A percentile compares a stretch with the other conserved stretches of the same genome.
Conservation (phyloP, 768 basidiomycete genomes). For the Xerocomellus intermedius region DNA sequence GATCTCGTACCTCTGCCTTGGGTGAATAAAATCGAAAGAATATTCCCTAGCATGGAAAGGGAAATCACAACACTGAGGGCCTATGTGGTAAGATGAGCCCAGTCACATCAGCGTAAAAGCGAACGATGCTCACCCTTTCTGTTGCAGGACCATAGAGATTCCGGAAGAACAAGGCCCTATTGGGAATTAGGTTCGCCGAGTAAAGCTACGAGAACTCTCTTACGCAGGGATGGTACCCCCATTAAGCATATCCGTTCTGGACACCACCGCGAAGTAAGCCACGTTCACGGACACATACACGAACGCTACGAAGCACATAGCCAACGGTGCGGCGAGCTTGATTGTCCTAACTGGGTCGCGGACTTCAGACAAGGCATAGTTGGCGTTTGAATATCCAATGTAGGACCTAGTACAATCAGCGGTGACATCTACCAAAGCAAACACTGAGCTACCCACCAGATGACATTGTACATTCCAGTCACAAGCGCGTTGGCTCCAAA, state of each 20-base stretch:
- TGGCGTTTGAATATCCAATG: conserved; percentile 71
- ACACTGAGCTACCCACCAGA: conserved; percentile 46
- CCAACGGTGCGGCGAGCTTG: conserved; percentile 66
- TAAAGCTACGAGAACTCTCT: conserved; percentile 20
- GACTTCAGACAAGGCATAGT: conserved; percentile 72
- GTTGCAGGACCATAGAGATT: conserved; percentile 64
- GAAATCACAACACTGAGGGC: conserved; percentile 60
- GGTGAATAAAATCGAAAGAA: conserved; percentile 60
- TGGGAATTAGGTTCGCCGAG: not conserved
- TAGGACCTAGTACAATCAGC: conserved; percentile 50
- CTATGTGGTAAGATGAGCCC: conserved; percentile 32
- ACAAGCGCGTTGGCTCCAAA: conserved; percentile 59
- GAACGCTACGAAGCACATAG: conserved; percentile 55
- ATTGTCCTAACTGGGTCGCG: conserved; percentile 69
- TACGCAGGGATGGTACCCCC: conserved; percentile 69
- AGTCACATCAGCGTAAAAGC: not conserved
- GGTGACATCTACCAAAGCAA: not conserved
- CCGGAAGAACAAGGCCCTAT: conserved; percentile 69
- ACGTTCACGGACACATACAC: conserved; percentile 67
- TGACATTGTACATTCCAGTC: conserved; percentile 64
- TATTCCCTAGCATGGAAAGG: conserved; percentile 62
- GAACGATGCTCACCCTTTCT: conserved; percentile 46
- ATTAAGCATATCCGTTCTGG: conserved; percentile 64
- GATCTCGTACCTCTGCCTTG: conserved; percentile 57
- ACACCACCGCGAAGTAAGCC: conserved; percentile 74